Conservation (phyloP, 108 stramenopile species). For the Skeletonema marinoi region DNA sequence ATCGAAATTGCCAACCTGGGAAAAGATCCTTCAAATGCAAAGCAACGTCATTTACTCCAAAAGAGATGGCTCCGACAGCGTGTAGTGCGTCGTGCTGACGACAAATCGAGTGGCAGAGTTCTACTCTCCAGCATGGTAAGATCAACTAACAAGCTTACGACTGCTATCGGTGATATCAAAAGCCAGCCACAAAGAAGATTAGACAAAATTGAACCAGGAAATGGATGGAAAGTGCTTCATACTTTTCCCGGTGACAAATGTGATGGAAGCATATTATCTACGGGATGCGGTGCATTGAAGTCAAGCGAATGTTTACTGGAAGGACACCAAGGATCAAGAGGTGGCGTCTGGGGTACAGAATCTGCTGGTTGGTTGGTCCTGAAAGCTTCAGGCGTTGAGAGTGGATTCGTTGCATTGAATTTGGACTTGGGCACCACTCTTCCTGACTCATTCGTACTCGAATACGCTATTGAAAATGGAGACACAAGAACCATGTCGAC, state of each 20-base stretch:
- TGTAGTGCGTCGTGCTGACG: background rate
- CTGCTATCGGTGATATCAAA: background rate
- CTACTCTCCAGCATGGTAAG: background rate
- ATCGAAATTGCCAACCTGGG: conserved; percentile 51
- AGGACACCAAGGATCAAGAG: conserved; percentile 75
- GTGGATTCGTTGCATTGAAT: conserved; percentile 76
- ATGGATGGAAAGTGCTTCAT: conserved; percentile 66
- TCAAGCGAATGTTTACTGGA: conserved; percentile 59
- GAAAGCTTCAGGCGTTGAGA: conserved; percentile 51
- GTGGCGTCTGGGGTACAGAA: conserved; percentile 68
- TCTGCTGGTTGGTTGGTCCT: conserved; percentile 79
- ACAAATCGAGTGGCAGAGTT: background rate
- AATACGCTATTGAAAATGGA: conserved; percentile 72
- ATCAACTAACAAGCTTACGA: conserved; percentile 2
- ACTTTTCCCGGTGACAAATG: conserved; percentile 66
- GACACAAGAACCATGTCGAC: conserved; percentile 29
- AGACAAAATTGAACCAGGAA: conserved; percentile 57
- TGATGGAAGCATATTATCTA: conserved; percentile 64
- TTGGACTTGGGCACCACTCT: conserved; percentile 52
- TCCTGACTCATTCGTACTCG: conserved; percentile 67
- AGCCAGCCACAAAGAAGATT: background rate
- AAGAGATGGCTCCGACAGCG: conserved; percentile 8
- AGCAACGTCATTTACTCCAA: background rate
- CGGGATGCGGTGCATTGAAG: conserved; percentile 47
- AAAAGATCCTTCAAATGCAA: background rate